Conservation (phyloP, 2,329 filamentous ascomycete species). For the Eutypella sp. region DNA sequence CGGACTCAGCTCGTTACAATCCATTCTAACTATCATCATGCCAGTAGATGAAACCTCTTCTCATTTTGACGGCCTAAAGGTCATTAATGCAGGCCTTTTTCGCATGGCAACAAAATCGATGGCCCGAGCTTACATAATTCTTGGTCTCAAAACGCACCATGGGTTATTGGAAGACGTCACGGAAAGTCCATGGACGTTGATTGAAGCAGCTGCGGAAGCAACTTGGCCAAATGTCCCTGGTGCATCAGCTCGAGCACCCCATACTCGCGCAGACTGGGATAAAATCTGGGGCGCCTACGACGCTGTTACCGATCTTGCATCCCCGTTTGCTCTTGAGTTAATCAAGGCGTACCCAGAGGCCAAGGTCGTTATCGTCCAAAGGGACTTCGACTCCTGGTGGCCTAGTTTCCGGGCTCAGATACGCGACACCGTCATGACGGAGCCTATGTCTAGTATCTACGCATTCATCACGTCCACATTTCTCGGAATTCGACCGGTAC, state of each 20-base stretch:
- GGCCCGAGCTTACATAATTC: constrained; percentile 11
- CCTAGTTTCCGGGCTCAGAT: constrained; percentile 7
- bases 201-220: constrained; percentile 12
- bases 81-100: constrained; percentile 10
- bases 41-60: no score
- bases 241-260: background rate
- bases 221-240: constrained; percentile 5
- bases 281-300: constrained; percentile 10
- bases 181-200: constrained; percentile 5
- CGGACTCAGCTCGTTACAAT: no score
- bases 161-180: constrained; percentile 1
- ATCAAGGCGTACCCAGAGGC: constrained; percentile 17
- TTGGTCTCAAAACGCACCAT: constrained; percentile 13
- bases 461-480: background rate
- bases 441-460: background rate
- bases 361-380: constrained; percentile 18
- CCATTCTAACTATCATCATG: no score
- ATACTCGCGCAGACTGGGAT: constrained; percentile 7
- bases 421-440: background rate
- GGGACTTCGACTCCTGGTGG: constrained; percentile 20
- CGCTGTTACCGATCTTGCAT: constrained; percentile 15
- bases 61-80: constrained; percentile 1
- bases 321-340: constrained; percentile 12
- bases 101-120: constrained; percentile 15
- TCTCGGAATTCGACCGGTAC: background rate